Conservation (phyloP, 371 early-diverging fungal genomes). For the Syncephalastrum contaminatum region DNA sequence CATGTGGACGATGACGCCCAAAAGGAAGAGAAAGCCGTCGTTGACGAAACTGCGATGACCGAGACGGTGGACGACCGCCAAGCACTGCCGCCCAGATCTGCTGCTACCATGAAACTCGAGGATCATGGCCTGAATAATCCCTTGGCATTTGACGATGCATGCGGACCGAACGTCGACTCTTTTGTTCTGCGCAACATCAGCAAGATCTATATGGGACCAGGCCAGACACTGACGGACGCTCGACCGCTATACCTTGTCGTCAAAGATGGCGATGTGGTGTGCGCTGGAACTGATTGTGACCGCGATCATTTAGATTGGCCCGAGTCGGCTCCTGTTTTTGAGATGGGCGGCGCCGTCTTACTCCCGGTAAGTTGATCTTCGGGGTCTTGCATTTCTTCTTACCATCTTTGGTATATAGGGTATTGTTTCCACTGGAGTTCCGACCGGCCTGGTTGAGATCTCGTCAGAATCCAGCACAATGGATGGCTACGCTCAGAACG, state of each 20-base stretch:
- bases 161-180: constrained; percentile 21
- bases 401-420: constrained; percentile 23
- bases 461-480: constrained; percentile 50
- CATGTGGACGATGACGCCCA: constrained; percentile 8
- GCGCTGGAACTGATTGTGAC: constrained; percentile 52
- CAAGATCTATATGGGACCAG: constrained; percentile 36
- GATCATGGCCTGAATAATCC: constrained; percentile 42
- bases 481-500: constrained; percentile 52
- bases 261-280: constrained; percentile 48
- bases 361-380: constrained; percentile 31
- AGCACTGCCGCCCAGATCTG: constrained; percentile 27
- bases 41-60: background rate
- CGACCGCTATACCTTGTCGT: constrained; percentile 26
- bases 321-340: constrained; percentile 35
- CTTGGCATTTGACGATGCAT: constrained; percentile 24
- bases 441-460: constrained; percentile 61
- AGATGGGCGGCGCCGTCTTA: constrained; percentile 44
- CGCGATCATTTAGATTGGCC: constrained; percentile 43
- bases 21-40: constrained; percentile 2
- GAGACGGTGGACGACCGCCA: constrained; percentile 8
- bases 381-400: background rate
- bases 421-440: constrained; percentile 50
- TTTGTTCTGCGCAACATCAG: constrained; percentile 54
- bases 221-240: constrained; percentile 3
- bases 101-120: constrained; percentile 35